Conservation (phyloP, 1,139 yeast species). For the Yamadazyma triangularis region DNA sequence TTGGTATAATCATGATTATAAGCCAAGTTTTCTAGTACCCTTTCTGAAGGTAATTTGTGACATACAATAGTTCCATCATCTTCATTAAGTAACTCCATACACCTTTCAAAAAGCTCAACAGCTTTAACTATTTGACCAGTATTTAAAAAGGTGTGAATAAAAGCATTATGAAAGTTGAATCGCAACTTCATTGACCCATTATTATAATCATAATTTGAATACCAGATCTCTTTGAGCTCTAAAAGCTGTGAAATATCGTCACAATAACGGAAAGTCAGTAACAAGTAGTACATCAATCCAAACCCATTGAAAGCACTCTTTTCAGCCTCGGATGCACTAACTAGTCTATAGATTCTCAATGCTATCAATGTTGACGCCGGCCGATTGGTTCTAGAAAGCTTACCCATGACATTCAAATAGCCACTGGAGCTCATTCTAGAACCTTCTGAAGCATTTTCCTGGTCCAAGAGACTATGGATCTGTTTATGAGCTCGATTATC, state of each 20-base stretch:
- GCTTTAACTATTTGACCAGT: slow-evolving; percentile 22
- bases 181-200: background rate
- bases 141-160: slow-evolving; percentile 20
- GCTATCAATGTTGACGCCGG: no score
- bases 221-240: background rate
- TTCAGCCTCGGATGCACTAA: no score
- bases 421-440: no score
- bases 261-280: background rate
- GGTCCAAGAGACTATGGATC: no score
- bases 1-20: slow-evolving; percentile 18
- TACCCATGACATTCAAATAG: no score
- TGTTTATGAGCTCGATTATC: no score
- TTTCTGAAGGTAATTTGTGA: slow-evolving; percentile 12
- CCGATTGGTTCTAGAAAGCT: no score
- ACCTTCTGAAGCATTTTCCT: no score
- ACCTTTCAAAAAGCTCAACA: background rate
- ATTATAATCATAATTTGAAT: no score
- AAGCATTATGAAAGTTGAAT: slow-evolving; percentile 19
- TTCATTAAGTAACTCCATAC: background rate
- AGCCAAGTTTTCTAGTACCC: slow-evolving; percentile 11
- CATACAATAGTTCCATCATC: background rate
- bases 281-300: background rate
- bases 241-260: background rate
- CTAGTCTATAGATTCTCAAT: no score
- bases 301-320: background rate